phyloP scores from a whole-genome alignment of 1,284 basidiomycete genomes.

The Pyrrhoderma noxium region DNA sequence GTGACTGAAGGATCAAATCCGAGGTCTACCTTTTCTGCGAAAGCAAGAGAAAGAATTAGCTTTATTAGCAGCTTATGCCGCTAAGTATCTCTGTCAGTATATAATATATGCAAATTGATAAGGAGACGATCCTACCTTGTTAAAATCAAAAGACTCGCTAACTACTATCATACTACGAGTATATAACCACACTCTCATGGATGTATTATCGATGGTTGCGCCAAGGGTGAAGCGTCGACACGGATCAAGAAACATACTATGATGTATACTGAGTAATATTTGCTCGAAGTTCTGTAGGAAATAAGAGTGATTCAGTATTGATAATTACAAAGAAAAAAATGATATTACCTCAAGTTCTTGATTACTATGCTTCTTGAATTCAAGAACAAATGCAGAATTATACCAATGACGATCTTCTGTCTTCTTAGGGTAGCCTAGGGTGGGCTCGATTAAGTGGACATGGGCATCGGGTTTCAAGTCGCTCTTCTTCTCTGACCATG shows the following conservation, averaged over 20 bases:
- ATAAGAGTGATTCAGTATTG: too few species aligned
- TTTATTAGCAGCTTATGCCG: neutral
- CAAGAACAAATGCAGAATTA: neutral
- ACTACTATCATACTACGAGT: neutral
- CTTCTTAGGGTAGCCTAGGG: neutral
- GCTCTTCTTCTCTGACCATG: neutral
- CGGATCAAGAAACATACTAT: slow-evolving; percentile 18
- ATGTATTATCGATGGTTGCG: slow-evolving; percentile 15
- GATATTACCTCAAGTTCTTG: neutral
- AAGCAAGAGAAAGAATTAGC: slow-evolving; percentile 4
- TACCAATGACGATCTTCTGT: neutral
- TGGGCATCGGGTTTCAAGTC: neutral
- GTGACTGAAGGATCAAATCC: neutral
- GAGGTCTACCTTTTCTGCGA: neutral
- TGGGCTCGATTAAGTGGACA: neutral
- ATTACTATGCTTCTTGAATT: neutral
- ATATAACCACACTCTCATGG: slow-evolving; percentile 15
- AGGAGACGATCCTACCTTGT: neutral
- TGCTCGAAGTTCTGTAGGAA: slow-evolving; percentile 17
- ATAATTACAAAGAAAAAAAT: slow-evolving; percentile 8
- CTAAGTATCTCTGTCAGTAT: neutral
- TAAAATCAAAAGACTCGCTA: slow-evolving; percentile 6
- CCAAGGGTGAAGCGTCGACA: slow-evolving; percentile 18
- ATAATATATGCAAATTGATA: neutral
- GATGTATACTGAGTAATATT: slow-evolving; percentile 14